Evolutionary conservation across 176 grass and related monocot species (phyloP), one percentile per base, ranked within the genome.

Genomic region (Guadua angustifolia): DNA sequence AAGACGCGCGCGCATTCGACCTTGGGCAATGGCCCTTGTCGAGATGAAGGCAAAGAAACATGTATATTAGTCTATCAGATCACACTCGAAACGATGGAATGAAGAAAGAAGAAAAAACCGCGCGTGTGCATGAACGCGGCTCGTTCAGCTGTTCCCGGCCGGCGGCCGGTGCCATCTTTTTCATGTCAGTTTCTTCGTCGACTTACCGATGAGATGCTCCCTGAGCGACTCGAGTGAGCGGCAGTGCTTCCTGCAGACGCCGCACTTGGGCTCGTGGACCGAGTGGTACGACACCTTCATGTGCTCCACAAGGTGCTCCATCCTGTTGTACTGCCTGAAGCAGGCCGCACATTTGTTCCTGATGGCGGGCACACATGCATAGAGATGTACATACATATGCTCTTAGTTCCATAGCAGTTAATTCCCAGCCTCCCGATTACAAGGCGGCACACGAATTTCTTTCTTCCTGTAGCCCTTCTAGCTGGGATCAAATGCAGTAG

Each of bases 291-390:
- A 94, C 42, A 92, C 86, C 80, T 85, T 91, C 92, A 94, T 91
- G 80, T 97, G 95, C 84, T 94, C 95, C 65, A 97, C 95, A n/a
- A 97, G 86, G 70, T 97, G 95, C 63, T 97, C 90, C 58, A 94
- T 86, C 86, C 87, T 89, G 84, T 97, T 97, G 86, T 89, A 97
- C 79, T 94, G 95, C 84, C 82, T 88, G 77, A 88, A 94, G 86
- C 95, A 94, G 26, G 95, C 95, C 9, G 92, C 92, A 21, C 95
- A 97, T 84, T 97, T 97, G 86, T 92, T 94, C 92, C 95, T 97
- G 84, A 39, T 17, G 40, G 29, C 36, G n/a, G 38, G 11, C 19
- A 29, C 38, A 55, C 12, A 36, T 29, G 57, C 11, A 17, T 25
- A 7, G 42, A 7, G 42, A 43, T 43, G 42, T 9, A 12, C 42